Evolutionary conservation across 495 filamentous ascomycete species (phyloP).

Genomic region (Penicillium mononematosum): DNA sequence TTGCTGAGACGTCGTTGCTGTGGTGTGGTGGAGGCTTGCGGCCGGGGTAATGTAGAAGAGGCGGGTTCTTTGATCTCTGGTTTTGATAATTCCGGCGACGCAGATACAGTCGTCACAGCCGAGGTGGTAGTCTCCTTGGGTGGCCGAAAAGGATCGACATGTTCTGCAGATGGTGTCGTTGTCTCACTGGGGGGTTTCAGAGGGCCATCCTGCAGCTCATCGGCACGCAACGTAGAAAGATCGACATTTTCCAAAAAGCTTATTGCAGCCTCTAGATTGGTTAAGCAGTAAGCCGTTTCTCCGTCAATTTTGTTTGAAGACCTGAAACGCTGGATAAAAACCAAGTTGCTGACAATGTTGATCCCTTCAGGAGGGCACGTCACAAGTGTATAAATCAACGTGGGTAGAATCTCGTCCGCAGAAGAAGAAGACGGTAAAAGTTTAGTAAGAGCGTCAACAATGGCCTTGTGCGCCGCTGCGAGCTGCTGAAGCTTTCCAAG

Average conservation of each 20-base stretch:
- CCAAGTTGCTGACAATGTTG: constrained; percentile 86
- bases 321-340: constrained; percentile 93
- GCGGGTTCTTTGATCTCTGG: constrained; percentile 35
- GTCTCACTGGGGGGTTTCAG: constrained; percentile 52
- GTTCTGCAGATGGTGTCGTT: constrained; percentile 50
- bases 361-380: constrained; percentile 84
- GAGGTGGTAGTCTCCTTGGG: constrained; percentile 30
- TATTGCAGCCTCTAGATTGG: constrained; percentile 92
- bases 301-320: constrained; percentile 82
- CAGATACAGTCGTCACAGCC: constrained; percentile 37
- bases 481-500: constrained; percentile 89
- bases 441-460: constrained; percentile 81
- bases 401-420: constrained; percentile 94
- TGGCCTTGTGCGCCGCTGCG: constrained; percentile 84
- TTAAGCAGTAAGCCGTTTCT: constrained; percentile 93
- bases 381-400: constrained; percentile 92
- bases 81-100: constrained; percentile 36
- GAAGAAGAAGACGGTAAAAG: constrained; percentile 84
- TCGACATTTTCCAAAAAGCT: constrained; percentile 98
- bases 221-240: constrained; percentile 83
- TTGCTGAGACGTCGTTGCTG: constrained; percentile 72
- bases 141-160: constrained; percentile 32
- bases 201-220: constrained; percentile 66
- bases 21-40: constrained; percentile 40
- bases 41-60: constrained; percentile 43